phyloP scores from a whole-genome alignment of 2,329 filamentous ascomycete genomes.

The Samsoniella hepiali region DNA sequence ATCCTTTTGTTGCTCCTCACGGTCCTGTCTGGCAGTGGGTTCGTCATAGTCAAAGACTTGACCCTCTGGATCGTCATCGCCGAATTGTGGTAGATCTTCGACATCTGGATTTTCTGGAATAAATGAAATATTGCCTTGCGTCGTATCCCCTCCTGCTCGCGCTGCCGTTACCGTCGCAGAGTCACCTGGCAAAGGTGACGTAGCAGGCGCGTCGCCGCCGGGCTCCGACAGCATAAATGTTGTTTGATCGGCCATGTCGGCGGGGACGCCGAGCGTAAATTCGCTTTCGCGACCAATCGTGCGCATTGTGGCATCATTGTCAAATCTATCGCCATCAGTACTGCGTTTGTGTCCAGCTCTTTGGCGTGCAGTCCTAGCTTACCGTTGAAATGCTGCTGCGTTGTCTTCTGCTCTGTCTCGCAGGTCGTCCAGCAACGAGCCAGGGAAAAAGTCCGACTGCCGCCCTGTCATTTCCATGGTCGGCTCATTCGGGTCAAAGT shows the following conservation, averaged over 20 bases:
- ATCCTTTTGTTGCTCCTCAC: conserved; percentile 2
- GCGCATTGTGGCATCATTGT: conserved; percentile 42
- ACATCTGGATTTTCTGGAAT: conserved; percentile 22
- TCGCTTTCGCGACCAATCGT: conserved; percentile 46
- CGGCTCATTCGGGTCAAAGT: conserved; percentile 35
- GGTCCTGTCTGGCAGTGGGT: conserved; percentile 1
- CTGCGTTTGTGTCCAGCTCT: not conserved
- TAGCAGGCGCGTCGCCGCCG: conserved; percentile 27
- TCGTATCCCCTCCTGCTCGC: conserved; percentile 18
- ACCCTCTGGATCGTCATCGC: not conserved
- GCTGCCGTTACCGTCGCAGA: conserved; percentile 23
- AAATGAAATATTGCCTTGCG: conserved; percentile 18
- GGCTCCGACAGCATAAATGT: conserved; percentile 48
- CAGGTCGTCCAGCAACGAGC: conserved; percentile 40
- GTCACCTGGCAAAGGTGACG: conserved; percentile 27
- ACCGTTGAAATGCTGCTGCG: conserved; percentile 41
- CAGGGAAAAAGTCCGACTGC: conserved; percentile 53
- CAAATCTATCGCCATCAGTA: conserved; percentile 19
- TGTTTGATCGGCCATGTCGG: conserved; percentile 46
- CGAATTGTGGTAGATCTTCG: not conserved
- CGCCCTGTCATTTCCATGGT: conserved; percentile 41
- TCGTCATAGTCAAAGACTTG: conserved; percentile 5
- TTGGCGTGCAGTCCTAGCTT: conserved; percentile 5
- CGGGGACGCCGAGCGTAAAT: conserved; percentile 49
- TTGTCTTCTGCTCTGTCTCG: conserved; percentile 33